These are phyloP conservation scores for Sonneratia alba DNA, from an alignment of 345 rosid species.

Conservation along the genomic window DNA sequence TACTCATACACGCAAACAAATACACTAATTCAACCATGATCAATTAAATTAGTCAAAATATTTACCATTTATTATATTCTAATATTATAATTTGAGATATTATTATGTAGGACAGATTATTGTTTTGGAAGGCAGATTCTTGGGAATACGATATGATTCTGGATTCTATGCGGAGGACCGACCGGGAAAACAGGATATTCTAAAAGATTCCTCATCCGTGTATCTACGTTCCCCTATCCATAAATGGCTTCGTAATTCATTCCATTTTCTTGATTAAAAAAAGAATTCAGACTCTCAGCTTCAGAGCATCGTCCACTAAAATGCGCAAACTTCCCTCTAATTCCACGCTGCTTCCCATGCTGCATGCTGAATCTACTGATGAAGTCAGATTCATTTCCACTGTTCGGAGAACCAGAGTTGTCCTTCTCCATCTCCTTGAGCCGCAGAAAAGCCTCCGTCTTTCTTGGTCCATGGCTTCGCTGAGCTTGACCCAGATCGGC, in stretches of 20 bases:
- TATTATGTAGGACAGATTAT: no score
- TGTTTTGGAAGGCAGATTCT: no score
- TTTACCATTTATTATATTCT: no score
- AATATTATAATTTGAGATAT: no score
- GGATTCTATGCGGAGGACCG: no score
- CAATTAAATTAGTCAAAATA: no score
- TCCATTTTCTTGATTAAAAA: background rate
- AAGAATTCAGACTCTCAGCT: background rate
- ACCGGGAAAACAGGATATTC: no score
- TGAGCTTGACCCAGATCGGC: slow-evolving; percentile 37
- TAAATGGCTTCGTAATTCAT: background rate
- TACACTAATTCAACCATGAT: no score
- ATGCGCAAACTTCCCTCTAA: slow-evolving; percentile 4
- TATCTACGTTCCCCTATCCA: background rate
- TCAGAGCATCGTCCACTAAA: slow-evolving; percentile 2
- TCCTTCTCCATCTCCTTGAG: background rate
- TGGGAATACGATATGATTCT: no score
- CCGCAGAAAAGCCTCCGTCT: no score
- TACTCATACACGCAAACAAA: no score
- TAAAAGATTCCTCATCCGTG: background rate
- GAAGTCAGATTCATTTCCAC: slow-evolving; percentile 16
- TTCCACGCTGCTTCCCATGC: background rate
- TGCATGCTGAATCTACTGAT: background rate
- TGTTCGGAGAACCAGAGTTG: background rate
- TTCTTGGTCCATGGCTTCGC: slow-evolving; percentile 38